Percentiles rank a stretch among this genome's conserved stretches.
Conservation (phyloP, 768 basidiomycete genomes). For the Sarcomyxa edulis region DNA sequence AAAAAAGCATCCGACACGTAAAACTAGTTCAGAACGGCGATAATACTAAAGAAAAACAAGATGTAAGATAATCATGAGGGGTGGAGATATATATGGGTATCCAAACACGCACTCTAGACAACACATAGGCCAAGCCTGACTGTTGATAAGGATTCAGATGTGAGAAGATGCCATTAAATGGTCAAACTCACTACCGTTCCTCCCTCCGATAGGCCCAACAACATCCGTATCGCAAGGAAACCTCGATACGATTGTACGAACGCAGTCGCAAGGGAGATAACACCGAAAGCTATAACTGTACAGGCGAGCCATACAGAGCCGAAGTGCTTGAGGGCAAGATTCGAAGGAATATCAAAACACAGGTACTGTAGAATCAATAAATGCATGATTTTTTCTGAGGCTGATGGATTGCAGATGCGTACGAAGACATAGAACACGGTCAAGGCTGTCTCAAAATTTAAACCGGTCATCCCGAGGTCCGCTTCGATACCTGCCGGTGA, state of each 20-base stretch:
- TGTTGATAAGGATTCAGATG: constrained; percentile 8
- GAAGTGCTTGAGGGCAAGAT: constrained; percentile 34
- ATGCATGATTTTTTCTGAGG: not conserved
- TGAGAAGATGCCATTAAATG: constrained; percentile 1
- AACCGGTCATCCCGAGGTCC: constrained; percentile 34
- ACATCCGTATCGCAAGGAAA: constrained; percentile 30
- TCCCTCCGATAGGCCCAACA: constrained; percentile 37
- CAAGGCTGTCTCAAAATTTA: constrained; percentile 34
- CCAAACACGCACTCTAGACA: constrained; percentile 33
- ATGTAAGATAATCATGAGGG: not conserved
- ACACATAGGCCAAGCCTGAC: constrained; percentile 33
- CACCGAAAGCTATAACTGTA: constrained; percentile 31
- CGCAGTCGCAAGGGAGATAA: constrained; percentile 31
- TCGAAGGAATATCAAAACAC: constrained; percentile 34
- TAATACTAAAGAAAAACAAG: constrained; percentile 24
- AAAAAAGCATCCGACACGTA: constrained; percentile 31
- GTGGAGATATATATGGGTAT: no score
- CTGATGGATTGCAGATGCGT: constrained; percentile 1
- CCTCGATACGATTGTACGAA: constrained; percentile 29
- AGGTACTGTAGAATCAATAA: constrained; percentile 25
- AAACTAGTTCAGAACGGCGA: constrained; percentile 26
- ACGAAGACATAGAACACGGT: constrained; percentile 38
- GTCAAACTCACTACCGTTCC: constrained; percentile 31
- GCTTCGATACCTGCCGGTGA: constrained; percentile 28
- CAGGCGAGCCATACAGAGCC: constrained; percentile 33